phyloP scores from a whole-genome alignment of 2,329 filamentous ascomycete genomes.

The Mariannaea elegans region DNA sequence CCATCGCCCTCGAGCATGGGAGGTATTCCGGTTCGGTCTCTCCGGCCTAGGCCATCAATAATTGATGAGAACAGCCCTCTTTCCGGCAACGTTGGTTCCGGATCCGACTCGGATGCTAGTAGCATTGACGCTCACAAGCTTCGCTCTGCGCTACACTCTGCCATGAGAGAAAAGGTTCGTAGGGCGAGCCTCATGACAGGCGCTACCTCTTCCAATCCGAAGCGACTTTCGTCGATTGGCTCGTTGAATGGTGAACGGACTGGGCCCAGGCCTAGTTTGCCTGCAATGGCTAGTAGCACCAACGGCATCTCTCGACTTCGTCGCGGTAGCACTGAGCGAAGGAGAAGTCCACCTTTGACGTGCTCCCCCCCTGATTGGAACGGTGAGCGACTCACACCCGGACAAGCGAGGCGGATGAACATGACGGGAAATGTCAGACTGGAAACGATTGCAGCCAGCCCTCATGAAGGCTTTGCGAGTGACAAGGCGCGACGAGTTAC shows the following conservation, averaged over 20 bases:
- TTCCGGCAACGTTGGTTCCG: conserved; percentile 46
- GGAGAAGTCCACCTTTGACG: conserved; percentile 61
- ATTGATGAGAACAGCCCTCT: conserved; percentile 64
- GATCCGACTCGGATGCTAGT: conserved; percentile 60
- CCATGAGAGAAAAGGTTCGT: conserved; percentile 57
- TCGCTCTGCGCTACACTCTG: conserved; percentile 62
- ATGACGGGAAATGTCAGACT: conserved; percentile 53
- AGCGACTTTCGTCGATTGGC: conserved; percentile 58
- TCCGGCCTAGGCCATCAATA: conserved; percentile 47
- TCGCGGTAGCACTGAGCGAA: conserved; percentile 59
- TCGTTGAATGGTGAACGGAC: conserved; percentile 42
- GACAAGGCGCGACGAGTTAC: conserved; percentile 48
- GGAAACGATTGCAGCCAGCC: conserved; percentile 40
- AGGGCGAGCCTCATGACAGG: conserved; percentile 51
- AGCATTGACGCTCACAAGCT: conserved; percentile 63
- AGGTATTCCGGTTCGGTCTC: conserved; percentile 43
- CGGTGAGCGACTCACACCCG: conserved; percentile 57
- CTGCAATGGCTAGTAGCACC: conserved; percentile 57
- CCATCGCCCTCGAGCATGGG: conserved; percentile 50
- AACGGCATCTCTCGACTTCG: conserved; percentile 66
- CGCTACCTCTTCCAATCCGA: conserved; percentile 47
- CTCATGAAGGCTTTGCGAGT: conserved; percentile 33
- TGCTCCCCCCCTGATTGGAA: conserved; percentile 58
- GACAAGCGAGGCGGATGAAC: conserved; percentile 67
- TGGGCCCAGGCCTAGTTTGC: conserved; percentile 47